Percentiles rank a stretch among this genome's conserved stretches.
These are phyloP conservation scores for Buddleja alternifolia DNA, from an alignment of 257 asterid species.

Conservation along the genomic window DNA sequence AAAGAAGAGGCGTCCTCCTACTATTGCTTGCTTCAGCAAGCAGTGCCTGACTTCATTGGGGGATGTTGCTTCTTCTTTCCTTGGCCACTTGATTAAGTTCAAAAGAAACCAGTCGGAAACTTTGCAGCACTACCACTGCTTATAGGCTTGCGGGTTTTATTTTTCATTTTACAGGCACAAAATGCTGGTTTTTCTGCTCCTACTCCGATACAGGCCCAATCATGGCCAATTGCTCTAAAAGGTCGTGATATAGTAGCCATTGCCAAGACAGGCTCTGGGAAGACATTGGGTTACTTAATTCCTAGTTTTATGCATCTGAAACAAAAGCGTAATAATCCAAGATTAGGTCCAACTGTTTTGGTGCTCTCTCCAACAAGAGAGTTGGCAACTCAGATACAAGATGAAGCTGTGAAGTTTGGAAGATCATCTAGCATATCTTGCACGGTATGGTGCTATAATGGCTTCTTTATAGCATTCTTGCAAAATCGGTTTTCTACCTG, in stretches of 20 bases:
- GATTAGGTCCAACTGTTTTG: conserved; percentile 90
- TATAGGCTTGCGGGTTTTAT: conserved; percentile 43
- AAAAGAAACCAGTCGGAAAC: conserved; percentile 41
- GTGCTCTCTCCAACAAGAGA: conserved; percentile 97
- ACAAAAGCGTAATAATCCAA: conserved; percentile 63
- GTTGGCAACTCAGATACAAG: conserved; percentile 98
- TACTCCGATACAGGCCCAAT: conserved; percentile 98
- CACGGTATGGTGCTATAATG: conserved; percentile 62
- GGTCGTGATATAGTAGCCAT: conserved; percentile 97
- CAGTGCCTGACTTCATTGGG: conserved; percentile 62
- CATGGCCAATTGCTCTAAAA: conserved; percentile 97
- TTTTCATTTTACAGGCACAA: conserved; percentile 74
- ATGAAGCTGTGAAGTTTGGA: conserved; percentile 89
- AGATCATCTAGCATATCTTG: conserved; percentile 83
- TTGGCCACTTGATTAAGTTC: conserved; percentile 56
- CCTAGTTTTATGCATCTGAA: conserved; percentile 91
- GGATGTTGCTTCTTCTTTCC: conserved; percentile 85
- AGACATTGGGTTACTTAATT: conserved; percentile 90
- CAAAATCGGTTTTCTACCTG: background rate
- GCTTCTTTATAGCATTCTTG: conserved; percentile 1
- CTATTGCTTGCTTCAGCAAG: conserved; percentile 77
- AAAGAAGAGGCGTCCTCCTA: conserved; percentile 88
- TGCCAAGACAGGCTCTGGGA: conserved; percentile 99
- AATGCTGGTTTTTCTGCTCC: conserved; percentile 95
- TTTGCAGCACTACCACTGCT: conserved; percentile 48